These are phyloP conservation scores for Coelastrella sp. DNA, from an alignment of 139 green algal genomes.

Conservation along the genomic window DNA sequence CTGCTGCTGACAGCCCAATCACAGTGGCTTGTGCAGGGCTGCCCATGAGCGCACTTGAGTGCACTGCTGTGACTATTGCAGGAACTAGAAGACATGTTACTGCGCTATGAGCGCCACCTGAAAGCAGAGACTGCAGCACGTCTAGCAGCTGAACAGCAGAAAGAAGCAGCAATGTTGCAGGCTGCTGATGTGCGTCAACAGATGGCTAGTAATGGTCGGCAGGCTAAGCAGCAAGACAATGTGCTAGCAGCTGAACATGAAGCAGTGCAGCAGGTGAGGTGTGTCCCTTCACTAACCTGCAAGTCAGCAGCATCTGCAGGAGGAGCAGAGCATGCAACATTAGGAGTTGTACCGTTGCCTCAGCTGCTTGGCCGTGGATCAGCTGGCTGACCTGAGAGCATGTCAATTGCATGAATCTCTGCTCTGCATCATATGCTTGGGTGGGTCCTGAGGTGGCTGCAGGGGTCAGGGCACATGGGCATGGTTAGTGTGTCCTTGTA, in stretches of 20 bases:
- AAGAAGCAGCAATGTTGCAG: conserved; percentile 59
- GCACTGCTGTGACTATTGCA: conserved; percentile 9
- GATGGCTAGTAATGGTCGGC: conserved; percentile 56
- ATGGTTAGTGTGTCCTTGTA: too few species aligned
- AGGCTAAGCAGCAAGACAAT: conserved; percentile 15
- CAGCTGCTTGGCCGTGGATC: too few species aligned
- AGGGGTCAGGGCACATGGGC: too few species aligned
- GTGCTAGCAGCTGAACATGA: conserved; percentile 40
- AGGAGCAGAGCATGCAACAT: too few species aligned
- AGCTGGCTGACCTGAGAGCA: too few species aligned
- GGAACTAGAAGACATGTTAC: conserved; percentile 90
- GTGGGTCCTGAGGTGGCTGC: too few species aligned
- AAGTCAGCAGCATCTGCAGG: too few species aligned
- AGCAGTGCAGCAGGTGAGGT: conserved; percentile 30
- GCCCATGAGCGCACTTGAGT: neutral
- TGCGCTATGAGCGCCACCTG: conserved; percentile 87
- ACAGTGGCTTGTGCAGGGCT: neutral
- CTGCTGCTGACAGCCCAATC: neutral
- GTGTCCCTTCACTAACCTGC: too few species aligned
- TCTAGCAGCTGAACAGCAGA: conserved; percentile 69
- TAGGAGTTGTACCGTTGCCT: too few species aligned
- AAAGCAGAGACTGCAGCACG: conserved; percentile 70
- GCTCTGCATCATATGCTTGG: too few species aligned
- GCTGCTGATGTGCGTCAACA: conserved; percentile 62
- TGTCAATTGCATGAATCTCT: too few species aligned